A percentile compares a stretch with the other conserved stretches of the same genome.
Evolutionary conservation across 495 filamentous ascomycete genomes (phyloP).

Genomic region (Lasiosphaeria miniovina): DNA sequence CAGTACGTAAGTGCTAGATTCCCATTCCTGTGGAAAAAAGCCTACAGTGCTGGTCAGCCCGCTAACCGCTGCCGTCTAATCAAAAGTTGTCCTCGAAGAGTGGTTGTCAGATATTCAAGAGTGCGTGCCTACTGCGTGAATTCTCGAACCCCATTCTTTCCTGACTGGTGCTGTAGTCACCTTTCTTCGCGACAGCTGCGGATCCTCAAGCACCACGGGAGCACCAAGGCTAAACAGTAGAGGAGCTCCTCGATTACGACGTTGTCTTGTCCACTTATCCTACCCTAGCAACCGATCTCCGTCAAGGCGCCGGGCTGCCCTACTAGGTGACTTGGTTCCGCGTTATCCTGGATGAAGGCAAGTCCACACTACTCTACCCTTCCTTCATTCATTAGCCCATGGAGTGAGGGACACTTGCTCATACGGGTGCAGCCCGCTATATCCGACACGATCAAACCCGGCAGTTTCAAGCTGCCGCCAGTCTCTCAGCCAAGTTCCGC

Average conservation of each 20-base stretch:
- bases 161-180: not conserved
- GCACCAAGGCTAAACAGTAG: not conserved
- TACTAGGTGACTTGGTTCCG: not conserved
- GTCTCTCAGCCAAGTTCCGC: not conserved
- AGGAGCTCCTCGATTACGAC: not conserved
- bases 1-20: not conserved
- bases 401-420: not conserved
- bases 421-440: not conserved
- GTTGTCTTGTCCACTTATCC: not conserved
- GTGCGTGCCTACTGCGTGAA: not conserved
- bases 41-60: too few species aligned
- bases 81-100: not conserved
- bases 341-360: not conserved
- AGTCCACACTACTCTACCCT: not conserved
- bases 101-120: not conserved
- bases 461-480: slow-evolving; percentile 4
- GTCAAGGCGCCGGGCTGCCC: not conserved
- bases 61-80: too few species aligned
- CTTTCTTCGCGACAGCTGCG: not conserved
- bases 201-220: not conserved
- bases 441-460: slow-evolving; percentile 5
- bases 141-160: not conserved
- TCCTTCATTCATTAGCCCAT: too few species aligned
- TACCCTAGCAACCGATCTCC: not conserved
- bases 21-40: not conserved